phyloP scores from a whole-genome alignment of 768 basidiomycete genomes.

The Macrolepiota albuminosa region DNA sequence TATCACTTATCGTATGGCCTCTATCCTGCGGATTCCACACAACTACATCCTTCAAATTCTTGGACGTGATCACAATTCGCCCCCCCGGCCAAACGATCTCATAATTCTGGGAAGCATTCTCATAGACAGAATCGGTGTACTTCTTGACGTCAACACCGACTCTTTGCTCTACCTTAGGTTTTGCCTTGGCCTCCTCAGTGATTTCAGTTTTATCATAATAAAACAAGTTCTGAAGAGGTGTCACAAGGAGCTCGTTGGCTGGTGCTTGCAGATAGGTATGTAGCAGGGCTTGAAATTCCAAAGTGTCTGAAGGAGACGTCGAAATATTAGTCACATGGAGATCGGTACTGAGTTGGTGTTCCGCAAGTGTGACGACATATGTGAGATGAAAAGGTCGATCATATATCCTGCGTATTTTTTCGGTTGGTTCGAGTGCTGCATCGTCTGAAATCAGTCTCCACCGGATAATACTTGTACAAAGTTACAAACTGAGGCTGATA shows the following conservation, averaged over 20 bases:
- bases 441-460: conserved; percentile 4
- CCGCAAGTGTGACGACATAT: conserved; percentile 78
- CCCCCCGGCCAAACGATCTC: conserved; percentile 57
- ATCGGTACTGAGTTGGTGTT: conserved; percentile 70
- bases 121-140: conserved; percentile 76
- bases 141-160: conserved; percentile 59
- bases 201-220: conserved; percentile 83
- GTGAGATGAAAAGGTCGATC: conserved; percentile 62
- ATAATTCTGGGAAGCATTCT: conserved; percentile 53
- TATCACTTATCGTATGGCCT: conserved; percentile 77
- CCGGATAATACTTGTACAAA: neutral
- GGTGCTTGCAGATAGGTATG: conserved; percentile 85
- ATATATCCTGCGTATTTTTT: conserved; percentile 55
- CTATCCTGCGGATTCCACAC: conserved; percentile 89
- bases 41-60: conserved; percentile 75
- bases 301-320: conserved; percentile 32
- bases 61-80: conserved; percentile 46
- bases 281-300: conserved; percentile 90
- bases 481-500: conserved; percentile 66
- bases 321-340: conserved; percentile 78
- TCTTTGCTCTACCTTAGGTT: conserved; percentile 54
- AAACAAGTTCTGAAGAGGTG: conserved; percentile 54
- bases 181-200: conserved; percentile 42
- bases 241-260: conserved; percentile 51
- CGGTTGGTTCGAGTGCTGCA: conserved; percentile 60